These are phyloP conservation scores for Cercospora sp. DNA, from an alignment of 2,329 filamentous ascomycete species.

Conservation along the genomic window DNA sequence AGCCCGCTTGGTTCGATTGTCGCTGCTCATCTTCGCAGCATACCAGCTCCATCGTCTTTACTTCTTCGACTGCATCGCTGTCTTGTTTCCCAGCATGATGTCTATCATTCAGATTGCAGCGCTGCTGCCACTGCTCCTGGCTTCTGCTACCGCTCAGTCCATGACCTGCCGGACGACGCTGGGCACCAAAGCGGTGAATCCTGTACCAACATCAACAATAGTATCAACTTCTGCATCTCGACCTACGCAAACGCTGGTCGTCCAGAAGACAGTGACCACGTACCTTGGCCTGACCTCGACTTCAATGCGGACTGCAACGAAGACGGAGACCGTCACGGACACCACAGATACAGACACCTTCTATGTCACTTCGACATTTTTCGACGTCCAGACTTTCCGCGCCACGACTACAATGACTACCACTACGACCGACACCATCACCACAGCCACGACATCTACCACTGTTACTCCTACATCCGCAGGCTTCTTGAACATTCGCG, in stretches of 20 bases:
- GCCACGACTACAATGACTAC: background rate
- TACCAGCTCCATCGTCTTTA: background rate
- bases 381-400: background rate
- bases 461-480: background rate
- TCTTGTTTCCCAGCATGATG: background rate
- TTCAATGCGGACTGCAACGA: background rate
- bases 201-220: background rate
- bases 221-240: background rate
- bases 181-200: background rate
- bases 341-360: constrained; percentile 1
- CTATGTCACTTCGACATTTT: background rate
- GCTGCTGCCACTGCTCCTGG: constrained; percentile 1
- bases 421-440: background rate
- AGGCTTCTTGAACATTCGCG: background rate
- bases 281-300: constrained; percentile 4
- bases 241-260: background rate
- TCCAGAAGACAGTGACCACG: constrained; percentile 8
- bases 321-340: constrained; percentile 6
- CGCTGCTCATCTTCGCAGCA: background rate
- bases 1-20: background rate
- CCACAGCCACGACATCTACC: background rate
- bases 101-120: background rate
- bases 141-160: background rate
- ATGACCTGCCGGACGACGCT: constrained; percentile 2
- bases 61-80: background rate